Base-by-base conservation (phyloP, 495 filamentous ascomycete species). In the Neurospora sp. region DNA sequence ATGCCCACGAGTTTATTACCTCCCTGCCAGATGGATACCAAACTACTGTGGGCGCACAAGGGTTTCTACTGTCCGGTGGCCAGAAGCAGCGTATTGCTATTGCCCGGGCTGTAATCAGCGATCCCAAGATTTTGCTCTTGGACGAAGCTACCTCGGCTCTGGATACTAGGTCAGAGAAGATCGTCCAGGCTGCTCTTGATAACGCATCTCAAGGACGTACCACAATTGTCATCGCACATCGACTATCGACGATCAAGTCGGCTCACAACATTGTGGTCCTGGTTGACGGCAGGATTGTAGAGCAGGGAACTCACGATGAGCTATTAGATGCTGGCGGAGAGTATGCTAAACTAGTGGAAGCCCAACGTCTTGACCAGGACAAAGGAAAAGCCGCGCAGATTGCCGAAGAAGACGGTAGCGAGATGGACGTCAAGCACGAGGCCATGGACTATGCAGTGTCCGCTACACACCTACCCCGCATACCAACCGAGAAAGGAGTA, bases 81-180 rank as follows among this genome's bases (percentile, higher is more conserved):
- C 40, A 42, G 40, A 42, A 42, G 40, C 40, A 42, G 5, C 15
- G 40, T 3, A 19, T 19, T 6, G 40, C 40, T 42, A 42, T 81
- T 73, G 94, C 94, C 5, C 88, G 94, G 76, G 94, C 94, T 38
- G 89, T 97, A 71, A 92, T 97, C 43, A 91, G 89, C 48, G 90
- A 97, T 78, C 94, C 94, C 7, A 94, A 94, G 83, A 93, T 97
- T 78, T 84, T 97, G 1, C 83, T 97, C 6, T 88, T 97, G 21
- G 94, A 97, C 79, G 94, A 97, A 80, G 94, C 94, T 38, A 97
- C 94, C 1, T 93, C 91, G 24, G 93, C 92, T 5, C 85, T 97
- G 34, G 94, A 97, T 79, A 96, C 94, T 40, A 94, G 93, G 78
- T 93, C 91, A 19, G 94, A 97, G 82, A 92, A 92, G 38, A 90